Conservation (phyloP, 345 rosid genomes). For the Syzygium grande region DNA sequence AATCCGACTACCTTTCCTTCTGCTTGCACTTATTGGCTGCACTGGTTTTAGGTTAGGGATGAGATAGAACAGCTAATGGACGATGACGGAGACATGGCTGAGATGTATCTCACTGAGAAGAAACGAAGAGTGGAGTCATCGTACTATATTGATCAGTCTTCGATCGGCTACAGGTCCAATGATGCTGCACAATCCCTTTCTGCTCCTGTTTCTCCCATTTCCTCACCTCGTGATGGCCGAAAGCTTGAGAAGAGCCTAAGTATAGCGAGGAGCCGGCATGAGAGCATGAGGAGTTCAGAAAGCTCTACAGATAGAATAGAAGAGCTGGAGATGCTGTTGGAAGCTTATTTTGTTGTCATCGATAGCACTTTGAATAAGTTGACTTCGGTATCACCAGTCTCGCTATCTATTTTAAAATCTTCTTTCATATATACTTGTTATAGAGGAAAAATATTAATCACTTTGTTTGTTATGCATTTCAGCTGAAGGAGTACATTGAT, state of each 20-base stretch:
- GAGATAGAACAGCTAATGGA: constrained; percentile 99
- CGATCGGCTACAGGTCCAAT: constrained; percentile 57
- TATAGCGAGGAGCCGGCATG: constrained; percentile 86
- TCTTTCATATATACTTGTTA: not conserved
- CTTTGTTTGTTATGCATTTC: constrained; percentile 14
- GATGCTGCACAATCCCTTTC: constrained; percentile 65
- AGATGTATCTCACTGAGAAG: constrained; percentile 97
- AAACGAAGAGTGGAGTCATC: constrained; percentile 74
- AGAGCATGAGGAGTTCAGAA: constrained; percentile 78
- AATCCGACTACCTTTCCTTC: not conserved
- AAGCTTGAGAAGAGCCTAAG: constrained; percentile 82
- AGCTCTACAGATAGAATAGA: constrained; percentile 68
- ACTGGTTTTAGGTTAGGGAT: constrained; percentile 59
- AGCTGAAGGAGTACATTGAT: constrained; percentile 98
- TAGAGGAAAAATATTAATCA: not conserved
- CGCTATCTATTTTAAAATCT: not conserved
- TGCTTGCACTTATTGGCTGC: not conserved
- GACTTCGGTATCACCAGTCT: constrained; percentile 58
- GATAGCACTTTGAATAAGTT: constrained; percentile 89
- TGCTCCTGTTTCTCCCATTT: constrained; percentile 92
- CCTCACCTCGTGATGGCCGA: constrained; percentile 72
- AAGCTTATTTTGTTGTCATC: constrained; percentile 94
- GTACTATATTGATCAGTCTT: constrained; percentile 66
- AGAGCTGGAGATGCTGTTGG: constrained; percentile 96
- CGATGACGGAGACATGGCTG: constrained; percentile 99